phyloP scores from a whole-genome alignment of 2,329 filamentous ascomycete species.

The Claviceps paspali region DNA sequence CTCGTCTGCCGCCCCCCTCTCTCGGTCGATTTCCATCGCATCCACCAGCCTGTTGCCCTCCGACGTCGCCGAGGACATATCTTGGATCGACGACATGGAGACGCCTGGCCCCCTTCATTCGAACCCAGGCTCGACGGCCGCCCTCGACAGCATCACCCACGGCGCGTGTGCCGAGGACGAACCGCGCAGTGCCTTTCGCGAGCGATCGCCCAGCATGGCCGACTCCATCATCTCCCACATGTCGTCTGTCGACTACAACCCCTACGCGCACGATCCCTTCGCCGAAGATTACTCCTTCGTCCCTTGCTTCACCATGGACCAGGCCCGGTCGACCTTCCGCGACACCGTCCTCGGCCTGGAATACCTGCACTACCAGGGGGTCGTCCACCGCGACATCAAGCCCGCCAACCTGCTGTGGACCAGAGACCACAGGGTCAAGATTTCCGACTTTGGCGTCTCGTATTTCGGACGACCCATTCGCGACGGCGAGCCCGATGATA shows the following conservation, averaged over 20 bases:
- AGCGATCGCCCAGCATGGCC: constrained; percentile 64
- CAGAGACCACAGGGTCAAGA: constrained; percentile 75
- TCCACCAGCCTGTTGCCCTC: constrained; percentile 18
- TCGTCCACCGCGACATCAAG: constrained; percentile 75
- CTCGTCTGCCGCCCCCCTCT: constrained; percentile 32
- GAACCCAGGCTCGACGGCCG: constrained; percentile 35
- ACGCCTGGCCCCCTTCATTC: constrained; percentile 38
- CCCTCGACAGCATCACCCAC: constrained; percentile 65
- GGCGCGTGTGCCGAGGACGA: constrained; percentile 49
- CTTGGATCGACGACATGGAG: constrained; percentile 36
- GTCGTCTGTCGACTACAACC: constrained; percentile 47
- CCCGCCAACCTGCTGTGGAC: constrained; percentile 86
- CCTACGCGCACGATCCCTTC: constrained; percentile 46
- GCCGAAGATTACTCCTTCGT: constrained; percentile 88
- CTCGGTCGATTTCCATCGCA: constrained; percentile 30
- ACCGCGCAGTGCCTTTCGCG: constrained; percentile 42
- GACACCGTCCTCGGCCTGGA: constrained; percentile 89
- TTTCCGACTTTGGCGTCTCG: constrained; percentile 96
- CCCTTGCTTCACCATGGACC: constrained; percentile 75
- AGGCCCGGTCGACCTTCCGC: constrained; percentile 72
- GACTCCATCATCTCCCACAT: constrained; percentile 61
- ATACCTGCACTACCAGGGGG: constrained; percentile 79
- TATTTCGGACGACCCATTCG: constrained; percentile 83
- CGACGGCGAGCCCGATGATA: constrained; percentile 66
- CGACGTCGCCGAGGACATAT: constrained; percentile 20